Evolutionary conservation across 108 stramenopile species (phyloP).

Genomic region (Nannochloropsis salina): DNA sequence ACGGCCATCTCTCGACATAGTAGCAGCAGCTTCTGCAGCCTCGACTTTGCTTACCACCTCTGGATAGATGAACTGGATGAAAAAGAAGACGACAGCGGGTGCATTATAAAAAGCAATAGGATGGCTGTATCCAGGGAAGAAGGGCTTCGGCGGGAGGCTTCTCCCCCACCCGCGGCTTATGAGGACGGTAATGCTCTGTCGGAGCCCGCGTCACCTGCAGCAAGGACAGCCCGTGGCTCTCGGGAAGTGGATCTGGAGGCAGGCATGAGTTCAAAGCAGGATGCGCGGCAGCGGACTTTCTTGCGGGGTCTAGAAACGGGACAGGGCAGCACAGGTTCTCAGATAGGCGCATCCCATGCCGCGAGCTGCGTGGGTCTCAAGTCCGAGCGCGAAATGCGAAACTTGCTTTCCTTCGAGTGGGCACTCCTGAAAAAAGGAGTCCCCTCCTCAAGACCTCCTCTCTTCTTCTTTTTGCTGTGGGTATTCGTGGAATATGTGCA

Average conservation of each 20-base stretch:
- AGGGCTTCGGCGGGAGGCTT: background rate
- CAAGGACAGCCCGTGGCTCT: background rate
- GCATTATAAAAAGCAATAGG: background rate
- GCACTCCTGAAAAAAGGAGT: background rate
- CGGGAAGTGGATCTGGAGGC: background rate
- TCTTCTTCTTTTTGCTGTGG: background rate
- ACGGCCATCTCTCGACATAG: background rate
- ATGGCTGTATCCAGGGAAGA: background rate
- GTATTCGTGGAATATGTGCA: background rate
- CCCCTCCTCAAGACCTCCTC: background rate
- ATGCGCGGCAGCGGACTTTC: background rate
- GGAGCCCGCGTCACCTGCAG: background rate
- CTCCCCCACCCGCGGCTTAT: background rate
- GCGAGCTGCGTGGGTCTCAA: background rate
- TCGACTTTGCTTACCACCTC: background rate
- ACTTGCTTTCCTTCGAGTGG: background rate
- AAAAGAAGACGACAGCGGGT: background rate
- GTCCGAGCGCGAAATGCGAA: conserved; percentile 3
- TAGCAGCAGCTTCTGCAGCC: background rate
- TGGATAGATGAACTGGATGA: background rate
- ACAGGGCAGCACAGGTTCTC: too few relatives aligned
- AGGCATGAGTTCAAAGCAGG: background rate
- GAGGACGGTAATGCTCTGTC: background rate
- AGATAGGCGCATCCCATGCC: background rate
- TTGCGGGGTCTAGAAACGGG: background rate